Conservation (phyloP, 2,329 filamentous ascomycete species). For the Colletotrichum acutatum region DNA sequence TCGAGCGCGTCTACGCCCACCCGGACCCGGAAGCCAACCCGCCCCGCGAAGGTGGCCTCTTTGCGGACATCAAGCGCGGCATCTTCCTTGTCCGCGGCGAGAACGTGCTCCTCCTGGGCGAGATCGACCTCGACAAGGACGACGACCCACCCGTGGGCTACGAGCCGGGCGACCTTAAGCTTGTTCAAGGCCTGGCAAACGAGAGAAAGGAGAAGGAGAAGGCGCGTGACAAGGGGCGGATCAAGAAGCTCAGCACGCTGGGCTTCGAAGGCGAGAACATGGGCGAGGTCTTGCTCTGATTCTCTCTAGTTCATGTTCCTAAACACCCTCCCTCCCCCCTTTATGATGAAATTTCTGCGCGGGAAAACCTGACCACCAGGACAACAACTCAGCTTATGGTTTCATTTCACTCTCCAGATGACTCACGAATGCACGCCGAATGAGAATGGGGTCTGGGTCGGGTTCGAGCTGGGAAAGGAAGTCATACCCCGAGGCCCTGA, state of each 20-base stretch:
- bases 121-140: constrained; percentile 97
- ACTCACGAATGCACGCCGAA: constrained; percentile 34
- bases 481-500: constrained; percentile 24
- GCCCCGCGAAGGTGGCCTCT: constrained; percentile 64
- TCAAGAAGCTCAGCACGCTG: constrained; percentile 77
- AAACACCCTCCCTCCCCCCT: background rate
- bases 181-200: constrained; percentile 79
- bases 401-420: constrained; percentile 11
- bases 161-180: constrained; percentile 70
- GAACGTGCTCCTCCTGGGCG: constrained; percentile 94
- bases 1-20: constrained; percentile 82
- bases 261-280: constrained; percentile 91
- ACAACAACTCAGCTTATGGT: background rate
- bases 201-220: constrained; percentile 77
- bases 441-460: constrained; percentile 23
- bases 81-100: constrained; percentile 94
- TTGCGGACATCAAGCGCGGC: constrained; percentile 86
- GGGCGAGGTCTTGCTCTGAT: constrained; percentile 78
- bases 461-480: constrained; percentile 1
- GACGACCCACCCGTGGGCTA: constrained; percentile 83
- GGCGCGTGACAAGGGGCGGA: constrained; percentile 76
- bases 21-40: constrained; percentile 49
- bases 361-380: background rate
- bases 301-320: background rate
- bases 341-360: background rate